These are phyloP conservation scores for Chenopodium formosanum DNA, from an alignment of 148 eudicot genomes.

Conservation along the genomic window DNA sequence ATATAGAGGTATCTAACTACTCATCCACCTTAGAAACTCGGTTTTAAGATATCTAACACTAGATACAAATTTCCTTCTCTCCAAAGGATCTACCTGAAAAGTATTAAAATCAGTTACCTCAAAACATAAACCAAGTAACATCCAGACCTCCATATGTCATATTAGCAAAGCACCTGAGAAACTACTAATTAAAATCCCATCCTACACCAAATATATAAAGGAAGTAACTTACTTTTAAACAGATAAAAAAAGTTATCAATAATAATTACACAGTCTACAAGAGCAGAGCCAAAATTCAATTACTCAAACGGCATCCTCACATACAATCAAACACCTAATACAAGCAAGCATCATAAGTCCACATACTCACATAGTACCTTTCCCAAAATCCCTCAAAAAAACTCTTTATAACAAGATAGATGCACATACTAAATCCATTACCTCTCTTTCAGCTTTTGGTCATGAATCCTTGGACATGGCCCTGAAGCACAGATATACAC, in stretches of 20 bases:
- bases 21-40: background rate
- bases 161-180: constrained; percentile 36
- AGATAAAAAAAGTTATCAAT: background rate
- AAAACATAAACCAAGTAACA: constrained; percentile 35
- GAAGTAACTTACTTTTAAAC: constrained; percentile 21
- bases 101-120: constrained; percentile 38
- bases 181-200: constrained; percentile 33
- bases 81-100: constrained; percentile 13
- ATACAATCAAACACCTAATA: background rate
- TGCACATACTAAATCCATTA: constrained; percentile 25
- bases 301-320: background rate
- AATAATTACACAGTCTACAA: background rate
- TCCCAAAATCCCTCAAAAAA: background rate
- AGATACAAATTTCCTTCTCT: background rate
- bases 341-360: background rate
- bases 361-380: background rate
- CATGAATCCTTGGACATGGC: constrained; percentile 85
- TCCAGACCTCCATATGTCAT: constrained; percentile 35
- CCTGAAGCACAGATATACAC: constrained; percentile 43
- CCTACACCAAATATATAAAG: constrained; percentile 41
- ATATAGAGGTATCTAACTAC: background rate
- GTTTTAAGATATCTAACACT: constrained; percentile 1
- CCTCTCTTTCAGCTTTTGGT: constrained; percentile 93
- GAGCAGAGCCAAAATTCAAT: background rate
- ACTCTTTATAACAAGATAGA: background rate